Evolutionary conservation across 2,329 filamentous ascomycete genomes (phyloP).

Genomic region (Diaporthe destruens): DNA sequence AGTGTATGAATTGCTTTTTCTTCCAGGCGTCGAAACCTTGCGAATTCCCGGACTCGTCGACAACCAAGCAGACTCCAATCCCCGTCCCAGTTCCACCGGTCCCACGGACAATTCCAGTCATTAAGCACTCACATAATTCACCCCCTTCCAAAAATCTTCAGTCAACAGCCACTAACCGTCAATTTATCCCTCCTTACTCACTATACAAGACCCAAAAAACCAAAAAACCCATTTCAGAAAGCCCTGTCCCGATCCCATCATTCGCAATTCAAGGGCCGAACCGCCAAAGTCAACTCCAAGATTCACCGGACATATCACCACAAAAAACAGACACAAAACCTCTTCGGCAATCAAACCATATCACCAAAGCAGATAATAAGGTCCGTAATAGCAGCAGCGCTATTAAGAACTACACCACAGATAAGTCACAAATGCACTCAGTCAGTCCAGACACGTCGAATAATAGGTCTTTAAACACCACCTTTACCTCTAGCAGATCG

Average conservation of each 20-base stretch:
- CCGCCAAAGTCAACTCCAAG: not conserved
- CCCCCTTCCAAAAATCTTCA: not conserved
- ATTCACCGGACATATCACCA: not conserved
- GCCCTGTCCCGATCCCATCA: conserved; percentile 16
- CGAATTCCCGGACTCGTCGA: not conserved
- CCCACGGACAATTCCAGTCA: not conserved
- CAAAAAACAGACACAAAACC: not conserved
- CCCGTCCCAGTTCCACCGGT: not conserved
- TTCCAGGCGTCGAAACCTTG: not conserved
- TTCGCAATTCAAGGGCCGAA: not conserved
- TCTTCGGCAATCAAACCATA: not conserved
- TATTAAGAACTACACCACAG: not conserved
- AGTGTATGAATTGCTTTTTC: conserved; percentile 34
- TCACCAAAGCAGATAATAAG: not conserved
- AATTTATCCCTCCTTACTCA: not conserved
- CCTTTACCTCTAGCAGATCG: not conserved
- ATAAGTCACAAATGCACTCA: not conserved
- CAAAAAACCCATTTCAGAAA: conserved; percentile 22
- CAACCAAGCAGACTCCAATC: conserved; percentile 5
- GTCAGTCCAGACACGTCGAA: not conserved
- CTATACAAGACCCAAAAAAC: not conserved
- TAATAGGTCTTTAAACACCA: no score
- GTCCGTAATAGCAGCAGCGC: not conserved
- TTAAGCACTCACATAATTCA: not conserved
- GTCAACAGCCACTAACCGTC: not conserved